Evolutionary conservation across 306 rosid genomes (phyloP).

Genomic region (Cicer yamashitae): DNA sequence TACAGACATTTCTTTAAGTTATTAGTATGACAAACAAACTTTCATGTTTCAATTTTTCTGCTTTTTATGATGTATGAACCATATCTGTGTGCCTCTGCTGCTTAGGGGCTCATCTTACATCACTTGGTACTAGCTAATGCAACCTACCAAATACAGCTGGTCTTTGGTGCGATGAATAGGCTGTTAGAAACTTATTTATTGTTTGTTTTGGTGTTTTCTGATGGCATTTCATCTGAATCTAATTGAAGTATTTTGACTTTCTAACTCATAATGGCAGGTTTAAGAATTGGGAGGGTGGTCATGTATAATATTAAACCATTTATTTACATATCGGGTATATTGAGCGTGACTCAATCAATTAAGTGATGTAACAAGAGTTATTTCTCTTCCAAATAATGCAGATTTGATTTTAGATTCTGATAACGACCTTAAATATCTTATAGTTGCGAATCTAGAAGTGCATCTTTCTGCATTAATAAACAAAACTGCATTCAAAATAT

Average conservation of each 20-base stretch:
- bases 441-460: constrained; percentile 9
- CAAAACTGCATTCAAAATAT: not conserved
- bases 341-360: constrained; percentile 26
- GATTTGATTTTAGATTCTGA: constrained; percentile 50
- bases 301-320: constrained; percentile 26
- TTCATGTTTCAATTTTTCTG: constrained; percentile 37
- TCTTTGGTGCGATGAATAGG: constrained; percentile 18
- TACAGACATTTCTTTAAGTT: constrained; percentile 56
- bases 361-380: constrained; percentile 26
- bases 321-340: not conserved
- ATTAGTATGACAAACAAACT: constrained; percentile 52
- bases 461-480: constrained; percentile 33
- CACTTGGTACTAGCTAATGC: not conserved
- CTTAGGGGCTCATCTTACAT: constrained; percentile 40
- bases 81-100: not conserved
- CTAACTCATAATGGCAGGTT: constrained; percentile 9
- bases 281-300: not conserved
- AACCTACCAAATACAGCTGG: constrained; percentile 41
- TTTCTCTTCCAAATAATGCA: constrained; percentile 7
- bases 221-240: constrained; percentile 41
- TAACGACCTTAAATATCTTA: constrained; percentile 40
- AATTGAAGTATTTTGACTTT: constrained; percentile 12
- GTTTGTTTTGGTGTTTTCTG: constrained; percentile 27
- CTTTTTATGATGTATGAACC: constrained; percentile 32
- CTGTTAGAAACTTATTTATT: not conserved